A percentile compares a stretch with the other conserved stretches of the same genome.
Conservation (phyloP, 2,329 filamentous ascomycete species). For the Byssothecium circinans region DNA sequence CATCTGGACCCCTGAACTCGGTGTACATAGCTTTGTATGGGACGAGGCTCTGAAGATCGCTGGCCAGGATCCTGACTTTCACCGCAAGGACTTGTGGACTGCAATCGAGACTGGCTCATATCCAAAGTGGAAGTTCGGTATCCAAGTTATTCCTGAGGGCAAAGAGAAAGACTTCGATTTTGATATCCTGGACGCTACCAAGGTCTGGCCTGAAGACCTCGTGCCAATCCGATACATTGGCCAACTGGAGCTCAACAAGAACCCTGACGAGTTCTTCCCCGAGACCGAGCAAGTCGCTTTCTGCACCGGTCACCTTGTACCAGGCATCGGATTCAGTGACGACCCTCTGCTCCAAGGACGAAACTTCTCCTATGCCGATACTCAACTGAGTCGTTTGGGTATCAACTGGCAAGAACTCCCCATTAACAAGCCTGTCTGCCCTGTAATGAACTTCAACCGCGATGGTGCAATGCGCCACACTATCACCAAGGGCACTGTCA, state of each 20-base stretch:
- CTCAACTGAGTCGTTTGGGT: slow-evolving; percentile 70
- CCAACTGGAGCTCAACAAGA: slow-evolving; percentile 69
- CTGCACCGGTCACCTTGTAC: slow-evolving; percentile 63
- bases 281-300: slow-evolving; percentile 70
- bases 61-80: slow-evolving; percentile 72
- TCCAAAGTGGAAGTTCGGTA: slow-evolving; percentile 67
- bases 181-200: slow-evolving; percentile 73
- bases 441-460: slow-evolving; percentile 74
- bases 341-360: slow-evolving; percentile 75
- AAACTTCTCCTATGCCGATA: slow-evolving; percentile 75
- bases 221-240: slow-evolving; percentile 70
- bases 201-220: slow-evolving; percentile 72
- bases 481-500: slow-evolving; percentile 72
- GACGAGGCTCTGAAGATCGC: slow-evolving; percentile 71
- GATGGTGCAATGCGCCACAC: slow-evolving; percentile 72
- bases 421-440: slow-evolving; percentile 68
- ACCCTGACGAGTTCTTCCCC: slow-evolving; percentile 74
- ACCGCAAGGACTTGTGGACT: slow-evolving; percentile 70
- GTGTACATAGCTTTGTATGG: slow-evolving; percentile 68
- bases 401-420: slow-evolving; percentile 77
- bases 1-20: slow-evolving; percentile 65
- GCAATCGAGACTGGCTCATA: slow-evolving; percentile 67
- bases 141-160: background rate
- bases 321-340: slow-evolving; percentile 72
- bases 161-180: slow-evolving; percentile 72